Base-by-base conservation (phyloP, 805 yeast species). In the Lachancea meyersii region DNA sequence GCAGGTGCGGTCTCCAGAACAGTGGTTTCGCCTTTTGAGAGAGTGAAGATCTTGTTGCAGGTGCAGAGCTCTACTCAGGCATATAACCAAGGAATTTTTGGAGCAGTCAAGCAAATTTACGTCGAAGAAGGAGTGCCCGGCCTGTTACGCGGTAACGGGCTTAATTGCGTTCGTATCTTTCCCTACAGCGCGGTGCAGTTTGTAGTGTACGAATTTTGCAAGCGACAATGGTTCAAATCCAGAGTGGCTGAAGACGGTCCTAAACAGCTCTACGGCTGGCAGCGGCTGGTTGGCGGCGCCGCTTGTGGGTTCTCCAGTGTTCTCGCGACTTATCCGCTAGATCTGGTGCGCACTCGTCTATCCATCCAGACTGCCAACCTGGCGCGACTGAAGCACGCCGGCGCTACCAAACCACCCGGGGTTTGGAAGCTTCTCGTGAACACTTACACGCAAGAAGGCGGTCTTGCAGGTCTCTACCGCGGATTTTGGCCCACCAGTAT, bases 161-260 rank as follows among this genome's bases (percentile, higher is more conserved):
- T 86, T 47, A 91, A 91, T 61, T 89, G 97, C 69, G 64, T 91
- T 1, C 71, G 98, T 42, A 86, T 93, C 20, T 78, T 91, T 48
- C 98, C 98, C 1, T 91, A 91, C 58, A 80, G 91, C 46, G 97
- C 97, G 0, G 94, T 88, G 11, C 98, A 91, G 65, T 91, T 86
- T 66, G 76, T 87, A 22, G 87, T 84, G 6, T 91, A 84, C 61
- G 91, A 91, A 52, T 70, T 61, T 52, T 65, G 75, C 52, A 84
- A 80, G 57, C 67, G 53, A 26, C 45, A 65, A 26, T 48, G 76
- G 9, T 55, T 63, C 41, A 55, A 59, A 26, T 54, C 60, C 28
- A 26, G 28, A 26, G 28, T 11, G 13, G 14, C 28, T 5, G 14
- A 26, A 26, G 28, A 26, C 28, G 28, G 28, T 26, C 28, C 28